Evolutionary conservation across 352 stramenopile species (phyloP).

Genomic region (Pilasporangium apinafurcum): DNA sequence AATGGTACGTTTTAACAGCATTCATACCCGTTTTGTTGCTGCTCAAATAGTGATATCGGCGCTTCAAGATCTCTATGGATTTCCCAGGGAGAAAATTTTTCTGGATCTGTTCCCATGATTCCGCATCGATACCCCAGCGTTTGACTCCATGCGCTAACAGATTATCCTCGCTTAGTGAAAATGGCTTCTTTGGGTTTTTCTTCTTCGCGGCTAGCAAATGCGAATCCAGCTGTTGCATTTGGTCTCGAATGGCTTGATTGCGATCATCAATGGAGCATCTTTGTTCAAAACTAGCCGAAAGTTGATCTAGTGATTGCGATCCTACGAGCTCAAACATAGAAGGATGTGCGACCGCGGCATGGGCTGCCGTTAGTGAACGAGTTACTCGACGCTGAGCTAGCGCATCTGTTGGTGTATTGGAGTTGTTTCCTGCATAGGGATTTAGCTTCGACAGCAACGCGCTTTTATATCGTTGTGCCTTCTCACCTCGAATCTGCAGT

Average conservation of each 20-base stretch:
- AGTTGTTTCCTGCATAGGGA: constrained; percentile 2
- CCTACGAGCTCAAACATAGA: constrained; percentile 85
- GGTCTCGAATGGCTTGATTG: constrained; percentile 39
- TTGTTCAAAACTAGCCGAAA: constrained; percentile 34
- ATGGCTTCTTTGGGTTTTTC: constrained; percentile 38
- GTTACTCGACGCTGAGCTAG: constrained; percentile 56
- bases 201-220: constrained; percentile 52
- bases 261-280: constrained; percentile 44
- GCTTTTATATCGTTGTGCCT: constrained; percentile 59
- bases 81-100: constrained; percentile 62
- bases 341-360: constrained; percentile 70
- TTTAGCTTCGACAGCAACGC: constrained; percentile 61
- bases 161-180: constrained; percentile 52
- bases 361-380: constrained; percentile 66
- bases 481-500: constrained; percentile 51
- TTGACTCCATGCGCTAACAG: constrained; percentile 65
- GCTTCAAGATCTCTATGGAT: constrained; percentile 29
- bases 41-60: constrained; percentile 66
- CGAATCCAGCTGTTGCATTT: constrained; percentile 65
- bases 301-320: constrained; percentile 47
- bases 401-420: background rate
- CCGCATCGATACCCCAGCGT: constrained; percentile 36
- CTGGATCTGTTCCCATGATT: constrained; percentile 60
- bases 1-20: constrained; percentile 55
- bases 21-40: constrained; percentile 52